phyloP scores from a whole-genome alignment of 768 basidiomycete species.

The Pleurotus tuoliensis region DNA sequence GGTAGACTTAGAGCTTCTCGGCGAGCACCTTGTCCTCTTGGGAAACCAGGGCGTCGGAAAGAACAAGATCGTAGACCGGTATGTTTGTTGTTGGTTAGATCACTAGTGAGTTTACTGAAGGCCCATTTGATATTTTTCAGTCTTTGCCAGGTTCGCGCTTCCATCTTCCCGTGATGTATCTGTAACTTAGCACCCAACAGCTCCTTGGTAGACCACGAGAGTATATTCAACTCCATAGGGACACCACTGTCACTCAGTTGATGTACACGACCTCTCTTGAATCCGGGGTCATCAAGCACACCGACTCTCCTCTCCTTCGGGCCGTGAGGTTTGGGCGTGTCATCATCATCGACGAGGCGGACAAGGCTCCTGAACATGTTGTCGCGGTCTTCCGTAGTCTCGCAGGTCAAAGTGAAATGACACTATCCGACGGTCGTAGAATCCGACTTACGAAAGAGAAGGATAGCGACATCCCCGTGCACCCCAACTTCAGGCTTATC shows the following conservation, averaged over 20 bases:
- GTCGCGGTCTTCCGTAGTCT: slow-evolving; percentile 69
- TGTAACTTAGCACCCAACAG: slow-evolving; percentile 21
- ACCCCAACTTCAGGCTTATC: slow-evolving; percentile 60
- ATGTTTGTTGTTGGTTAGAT: slow-evolving; percentile 7
- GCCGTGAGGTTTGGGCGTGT: slow-evolving; percentile 58
- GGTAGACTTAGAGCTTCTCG: slow-evolving; percentile 55
- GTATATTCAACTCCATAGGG: slow-evolving; percentile 67
- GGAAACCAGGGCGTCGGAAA: slow-evolving; percentile 45
- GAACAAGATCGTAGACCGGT: slow-evolving; percentile 26
- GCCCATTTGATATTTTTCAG: slow-evolving; percentile 18
- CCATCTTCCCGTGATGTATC: background rate
- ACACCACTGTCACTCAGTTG: slow-evolving; percentile 67
- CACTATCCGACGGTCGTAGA: slow-evolving; percentile 58
- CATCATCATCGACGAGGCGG: slow-evolving; percentile 71
- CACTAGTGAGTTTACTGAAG: too few species aligned
- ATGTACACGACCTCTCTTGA: slow-evolving; percentile 66
- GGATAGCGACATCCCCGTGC: slow-evolving; percentile 54
- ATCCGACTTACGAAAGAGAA: slow-evolving; percentile 43
- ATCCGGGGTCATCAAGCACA: slow-evolving; percentile 53
- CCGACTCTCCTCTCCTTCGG: slow-evolving; percentile 62
- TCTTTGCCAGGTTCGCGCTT: slow-evolving; percentile 46
- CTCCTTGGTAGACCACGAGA: slow-evolving; percentile 59
- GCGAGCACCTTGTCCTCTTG: slow-evolving; percentile 61
- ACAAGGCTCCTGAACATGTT: slow-evolving; percentile 72
- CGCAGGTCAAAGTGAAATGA: slow-evolving; percentile 61